Conservation (phyloP, 495 filamentous ascomycete species). For the Penicillium verhagenii region DNA sequence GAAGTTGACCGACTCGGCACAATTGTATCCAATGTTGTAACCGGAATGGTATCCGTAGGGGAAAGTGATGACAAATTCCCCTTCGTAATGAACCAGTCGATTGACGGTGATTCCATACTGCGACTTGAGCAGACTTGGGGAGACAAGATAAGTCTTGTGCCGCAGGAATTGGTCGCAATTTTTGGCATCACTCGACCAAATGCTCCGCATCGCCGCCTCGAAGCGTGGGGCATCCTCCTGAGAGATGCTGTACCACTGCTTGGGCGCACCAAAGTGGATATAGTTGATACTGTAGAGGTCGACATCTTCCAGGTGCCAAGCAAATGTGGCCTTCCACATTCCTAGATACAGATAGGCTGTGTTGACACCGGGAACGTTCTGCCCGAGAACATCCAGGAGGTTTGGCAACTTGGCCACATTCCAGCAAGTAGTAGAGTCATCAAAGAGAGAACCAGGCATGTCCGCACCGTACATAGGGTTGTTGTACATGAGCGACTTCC, state of each 20-base stretch:
- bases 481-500: slow-evolving; percentile 93
- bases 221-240: slow-evolving; percentile 93
- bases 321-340: slow-evolving; percentile 99
- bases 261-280: slow-evolving; percentile 96
- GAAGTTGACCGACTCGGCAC: slow-evolving; percentile 98
- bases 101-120: slow-evolving; percentile 95
- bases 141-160: slow-evolving; percentile 98
- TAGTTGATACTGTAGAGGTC: slow-evolving; percentile 99
- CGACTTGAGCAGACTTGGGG: slow-evolving; percentile 78
- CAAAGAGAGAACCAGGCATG: slow-evolving; percentile 94
- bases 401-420: slow-evolving; percentile 94
- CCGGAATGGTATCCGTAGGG: slow-evolving; percentile 98
- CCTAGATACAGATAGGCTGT: slow-evolving; percentile 98
- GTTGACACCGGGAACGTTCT: slow-evolving; percentile 95
- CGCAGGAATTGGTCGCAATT: slow-evolving; percentile 94
- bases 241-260: slow-evolving; percentile 99
- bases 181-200: slow-evolving; percentile 96
- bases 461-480: slow-evolving; percentile 95
- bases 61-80: slow-evolving; percentile 98
- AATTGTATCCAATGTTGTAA: slow-evolving; percentile 98
- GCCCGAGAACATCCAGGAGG: slow-evolving; percentile 88
- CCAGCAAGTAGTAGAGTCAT: slow-evolving; percentile 80
- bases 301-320: slow-evolving; percentile 98
- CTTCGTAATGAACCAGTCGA: slow-evolving; percentile 90
- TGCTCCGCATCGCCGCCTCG: slow-evolving; percentile 90